Conservation (phyloP, 768 basidiomycete species). For the Lentinula raphanica region DNA sequence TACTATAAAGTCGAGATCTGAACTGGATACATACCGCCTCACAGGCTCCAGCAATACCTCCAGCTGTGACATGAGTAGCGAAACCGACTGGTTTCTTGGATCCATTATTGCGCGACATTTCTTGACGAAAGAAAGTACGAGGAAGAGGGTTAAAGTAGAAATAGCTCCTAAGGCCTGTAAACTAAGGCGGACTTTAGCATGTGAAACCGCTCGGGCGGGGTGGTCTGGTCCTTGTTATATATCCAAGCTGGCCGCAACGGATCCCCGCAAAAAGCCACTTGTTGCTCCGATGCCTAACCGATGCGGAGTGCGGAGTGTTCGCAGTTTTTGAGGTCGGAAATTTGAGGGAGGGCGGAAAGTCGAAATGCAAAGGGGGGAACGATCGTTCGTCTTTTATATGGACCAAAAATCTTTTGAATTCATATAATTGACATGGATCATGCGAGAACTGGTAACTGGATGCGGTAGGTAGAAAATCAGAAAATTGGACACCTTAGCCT, state of each 20-base stretch:
- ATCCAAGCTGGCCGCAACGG: background rate
- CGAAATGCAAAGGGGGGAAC: background rate
- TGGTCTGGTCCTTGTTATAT: background rate
- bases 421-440: background rate
- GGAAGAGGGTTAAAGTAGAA: background rate
- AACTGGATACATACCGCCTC: conserved; percentile 63
- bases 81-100: conserved; percentile 79
- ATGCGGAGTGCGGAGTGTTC: background rate
- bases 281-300: background rate
- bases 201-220: background rate
- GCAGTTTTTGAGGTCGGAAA: background rate
- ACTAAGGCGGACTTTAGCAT: background rate
- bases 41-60: conserved; percentile 89
- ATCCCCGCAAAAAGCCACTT: background rate
- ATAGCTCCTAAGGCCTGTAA: conserved; percentile 3
- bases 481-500: background rate
- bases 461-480: background rate
- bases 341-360: background rate
- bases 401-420: background rate
- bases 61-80: conserved; percentile 88
- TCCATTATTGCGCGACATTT: conserved; percentile 45
- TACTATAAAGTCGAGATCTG: background rate
- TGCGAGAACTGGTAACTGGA: background rate
- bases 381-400: background rate
- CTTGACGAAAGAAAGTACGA: background rate